These are phyloP conservation scores for Pyricularia pennisetigena DNA, from an alignment of 2,329 filamentous ascomycete genomes.

Conservation along the genomic window DNA sequence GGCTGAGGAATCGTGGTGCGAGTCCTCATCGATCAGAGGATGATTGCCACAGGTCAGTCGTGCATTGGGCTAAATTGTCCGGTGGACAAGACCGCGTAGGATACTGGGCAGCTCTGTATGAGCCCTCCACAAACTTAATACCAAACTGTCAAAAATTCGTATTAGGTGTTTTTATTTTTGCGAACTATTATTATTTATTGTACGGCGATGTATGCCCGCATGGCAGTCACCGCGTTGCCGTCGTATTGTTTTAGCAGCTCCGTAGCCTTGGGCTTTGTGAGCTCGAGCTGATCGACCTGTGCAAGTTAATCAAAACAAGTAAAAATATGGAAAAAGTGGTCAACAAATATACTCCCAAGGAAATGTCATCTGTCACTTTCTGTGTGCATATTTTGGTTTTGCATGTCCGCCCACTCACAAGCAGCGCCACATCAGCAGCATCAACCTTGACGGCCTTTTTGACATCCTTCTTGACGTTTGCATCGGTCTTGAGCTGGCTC, in stretches of 20 bases:
- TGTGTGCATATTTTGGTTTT: constrained; percentile 16
- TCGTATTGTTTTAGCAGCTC: constrained; percentile 65
- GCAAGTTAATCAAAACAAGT: not conserved
- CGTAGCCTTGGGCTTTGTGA: constrained; percentile 62
- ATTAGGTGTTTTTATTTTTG: no score
- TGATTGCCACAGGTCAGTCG: not conserved
- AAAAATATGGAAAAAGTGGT: not conserved
- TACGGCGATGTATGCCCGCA: constrained; percentile 42
- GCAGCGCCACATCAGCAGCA: constrained; percentile 55
- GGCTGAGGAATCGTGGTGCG: no score
- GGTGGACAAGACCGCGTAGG: no score
- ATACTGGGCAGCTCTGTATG: no score
- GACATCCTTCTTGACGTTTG: constrained; percentile 28
- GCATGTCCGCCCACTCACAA: constrained; percentile 41
- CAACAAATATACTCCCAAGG: not conserved
- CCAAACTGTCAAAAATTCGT: no score
- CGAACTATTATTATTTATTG: not conserved
- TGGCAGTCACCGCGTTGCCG: constrained; percentile 57
- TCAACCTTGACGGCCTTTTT: constrained; percentile 64
- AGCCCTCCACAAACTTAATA: no score
- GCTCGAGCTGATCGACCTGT: constrained; percentile 60
- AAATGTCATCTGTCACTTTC: constrained; percentile 18
- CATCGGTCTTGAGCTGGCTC: constrained; percentile 40
- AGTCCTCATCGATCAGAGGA: no score
- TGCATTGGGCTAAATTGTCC: not conserved